Percentiles rank a stretch among this genome's conserved stretches.
phyloP scores from a whole-genome alignment of 108 stramenopile species.

The Mediolabrus comicus region DNA sequence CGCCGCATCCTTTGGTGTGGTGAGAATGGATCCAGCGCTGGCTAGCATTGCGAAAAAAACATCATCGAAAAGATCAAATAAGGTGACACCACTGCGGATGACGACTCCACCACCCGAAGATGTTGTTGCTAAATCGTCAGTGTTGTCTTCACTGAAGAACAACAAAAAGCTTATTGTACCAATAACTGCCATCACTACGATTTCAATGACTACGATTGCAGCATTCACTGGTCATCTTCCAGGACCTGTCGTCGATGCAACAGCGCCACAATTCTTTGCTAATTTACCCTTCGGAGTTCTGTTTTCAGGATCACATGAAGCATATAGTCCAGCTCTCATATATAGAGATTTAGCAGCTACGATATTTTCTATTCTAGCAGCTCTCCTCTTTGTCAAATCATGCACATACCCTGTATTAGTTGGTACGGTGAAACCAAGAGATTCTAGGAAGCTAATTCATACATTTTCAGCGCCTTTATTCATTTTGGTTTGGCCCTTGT shows the following conservation, averaged over 20 bases:
- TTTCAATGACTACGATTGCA: slow-evolving; percentile 25
- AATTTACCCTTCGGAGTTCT: slow-evolving; percentile 27
- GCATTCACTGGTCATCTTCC: slow-evolving; percentile 25
- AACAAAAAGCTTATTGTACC: slow-evolving; percentile 15
- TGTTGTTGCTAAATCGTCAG: too few species aligned
- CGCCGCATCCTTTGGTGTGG: not conserved
- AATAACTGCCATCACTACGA: not conserved
- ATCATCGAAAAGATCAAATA: not conserved
- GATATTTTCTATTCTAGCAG: slow-evolving; percentile 50
- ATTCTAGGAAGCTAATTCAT: slow-evolving; percentile 77
- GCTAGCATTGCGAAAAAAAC: not conserved
- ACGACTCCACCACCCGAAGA: not conserved
- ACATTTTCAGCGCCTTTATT: slow-evolving; percentile 75
- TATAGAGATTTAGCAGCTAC: slow-evolving; percentile 50
- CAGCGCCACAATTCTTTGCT: slow-evolving; percentile 22
- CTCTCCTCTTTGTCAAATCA: slow-evolving; percentile 50
- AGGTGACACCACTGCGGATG: not conserved
- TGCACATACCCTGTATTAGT: slow-evolving; percentile 45
- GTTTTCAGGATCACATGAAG: slow-evolving; percentile 22
- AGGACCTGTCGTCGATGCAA: slow-evolving; percentile 34
- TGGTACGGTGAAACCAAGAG: slow-evolving; percentile 47
- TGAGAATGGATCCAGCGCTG: not conserved
- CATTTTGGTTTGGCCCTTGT: slow-evolving; percentile 72
- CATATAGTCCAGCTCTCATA: slow-evolving; percentile 49
- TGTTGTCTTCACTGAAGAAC: too few species aligned